These are phyloP conservation scores for Globisporangium paroecandrum DNA, from an alignment of 352 stramenopile genomes.

Conservation along the genomic window DNA sequence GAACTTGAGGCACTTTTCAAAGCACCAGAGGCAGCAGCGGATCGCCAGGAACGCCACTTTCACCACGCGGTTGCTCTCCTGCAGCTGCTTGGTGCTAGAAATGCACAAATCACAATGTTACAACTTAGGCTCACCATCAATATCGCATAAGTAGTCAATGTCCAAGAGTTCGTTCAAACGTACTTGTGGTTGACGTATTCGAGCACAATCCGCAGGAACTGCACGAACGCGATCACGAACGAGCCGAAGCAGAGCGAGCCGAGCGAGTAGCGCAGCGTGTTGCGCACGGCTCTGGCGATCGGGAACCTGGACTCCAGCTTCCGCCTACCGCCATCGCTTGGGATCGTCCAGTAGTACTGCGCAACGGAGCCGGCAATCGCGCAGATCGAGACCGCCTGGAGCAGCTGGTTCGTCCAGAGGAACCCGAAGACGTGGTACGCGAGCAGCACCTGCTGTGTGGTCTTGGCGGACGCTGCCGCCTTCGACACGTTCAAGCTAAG, in stretches of 20 bases:
- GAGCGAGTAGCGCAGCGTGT: constrained; percentile 87
- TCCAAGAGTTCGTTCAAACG: constrained; percentile 13
- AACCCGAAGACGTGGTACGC: constrained; percentile 92
- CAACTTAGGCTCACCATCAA: background rate
- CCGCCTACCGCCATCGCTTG: constrained; percentile 29
- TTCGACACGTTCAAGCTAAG: constrained; percentile 19
- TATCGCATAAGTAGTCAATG: background rate
- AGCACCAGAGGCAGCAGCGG: constrained; percentile 94
- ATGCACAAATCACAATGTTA: background rate
- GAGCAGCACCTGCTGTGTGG: constrained; percentile 51
- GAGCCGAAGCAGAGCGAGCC: constrained; percentile 96
- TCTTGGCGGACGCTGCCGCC: constrained; percentile 33
- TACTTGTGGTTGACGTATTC: constrained; percentile 94
- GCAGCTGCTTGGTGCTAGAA: constrained; percentile 67
- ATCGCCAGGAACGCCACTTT: constrained; percentile 79
- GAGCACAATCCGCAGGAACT: constrained; percentile 92
- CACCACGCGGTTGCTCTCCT: constrained; percentile 68
- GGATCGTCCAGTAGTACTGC: constrained; percentile 91
- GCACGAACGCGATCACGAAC: constrained; percentile 96
- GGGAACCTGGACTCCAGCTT: constrained; percentile 56
- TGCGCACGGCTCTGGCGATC: constrained; percentile 50
- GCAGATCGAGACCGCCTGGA: constrained; percentile 94
- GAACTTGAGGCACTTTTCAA: constrained; percentile 96
- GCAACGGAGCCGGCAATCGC: constrained; percentile 88
- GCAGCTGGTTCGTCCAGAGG: constrained; percentile 95